These are phyloP conservation scores for Prunus dulcis DNA, from an alignment of 306 rosid species.

Conservation along the genomic window DNA sequence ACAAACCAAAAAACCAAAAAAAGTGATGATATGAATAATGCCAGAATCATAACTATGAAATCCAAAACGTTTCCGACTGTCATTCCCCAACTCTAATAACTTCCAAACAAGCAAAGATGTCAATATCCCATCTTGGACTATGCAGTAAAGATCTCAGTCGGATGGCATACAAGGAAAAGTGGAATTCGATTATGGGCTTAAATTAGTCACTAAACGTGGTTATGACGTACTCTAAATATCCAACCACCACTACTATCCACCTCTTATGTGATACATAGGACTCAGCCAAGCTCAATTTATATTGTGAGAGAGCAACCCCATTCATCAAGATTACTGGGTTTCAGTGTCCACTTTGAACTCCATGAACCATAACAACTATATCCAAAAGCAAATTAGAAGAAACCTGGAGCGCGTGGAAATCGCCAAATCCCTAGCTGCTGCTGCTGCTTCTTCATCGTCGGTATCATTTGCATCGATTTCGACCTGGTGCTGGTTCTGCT, in stretches of 20 bases:
- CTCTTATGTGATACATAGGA: not conserved
- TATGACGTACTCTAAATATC: not conserved
- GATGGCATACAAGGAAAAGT: not conserved
- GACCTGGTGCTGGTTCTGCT: slow-evolving; percentile 5
- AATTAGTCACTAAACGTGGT: not conserved
- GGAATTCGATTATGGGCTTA: not conserved
- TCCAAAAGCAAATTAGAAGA: not conserved
- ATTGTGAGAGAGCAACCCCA: not conserved
- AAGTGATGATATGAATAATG: no score
- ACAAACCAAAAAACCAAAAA: not conserved
- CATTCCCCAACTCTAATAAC: not conserved
- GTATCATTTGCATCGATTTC: slow-evolving; percentile 31
- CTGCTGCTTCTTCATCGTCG: slow-evolving; percentile 47
- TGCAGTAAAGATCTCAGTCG: not conserved
- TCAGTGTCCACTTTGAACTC: not conserved
- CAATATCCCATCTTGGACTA: slow-evolving; percentile 1
- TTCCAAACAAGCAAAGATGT: not conserved
- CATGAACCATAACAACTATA: not conserved
- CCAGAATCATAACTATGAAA: not conserved
- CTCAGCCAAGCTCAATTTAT: no score
- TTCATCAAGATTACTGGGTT: not conserved
- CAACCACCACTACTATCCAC: not conserved
- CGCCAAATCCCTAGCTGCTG: slow-evolving; percentile 21
- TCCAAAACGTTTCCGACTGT: not conserved
- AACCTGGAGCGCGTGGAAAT: slow-evolving; percentile 46